Evolutionary conservation across 495 filamentous ascomycete genomes (phyloP), one percentile per base, ranked within the genome.

Genomic region (Chaetomium tenue): DNA sequence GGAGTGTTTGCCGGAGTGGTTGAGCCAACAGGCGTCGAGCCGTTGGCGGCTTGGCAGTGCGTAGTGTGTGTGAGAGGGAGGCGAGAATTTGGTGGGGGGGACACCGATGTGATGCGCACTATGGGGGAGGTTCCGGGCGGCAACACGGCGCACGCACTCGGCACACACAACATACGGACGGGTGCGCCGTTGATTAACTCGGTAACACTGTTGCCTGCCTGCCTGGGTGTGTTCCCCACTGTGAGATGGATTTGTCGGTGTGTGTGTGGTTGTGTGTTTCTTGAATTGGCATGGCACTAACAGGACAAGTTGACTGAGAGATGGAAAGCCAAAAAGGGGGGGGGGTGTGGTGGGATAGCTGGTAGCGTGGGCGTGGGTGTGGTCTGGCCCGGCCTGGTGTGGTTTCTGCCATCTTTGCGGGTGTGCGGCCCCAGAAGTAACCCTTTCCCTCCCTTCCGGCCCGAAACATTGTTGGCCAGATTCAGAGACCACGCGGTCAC

Each of bases 401-500:
- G 16, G 44, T 47, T 20, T 47, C 16, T 30, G 44, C n/a, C 9
- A 12, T 18, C 15, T 47, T 47, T 1, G n/a, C 46, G 46, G 18
- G 18, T 22, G 46, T 23, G 46, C 46, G 46, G 46, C 46, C 46
- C 46, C 18, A 50, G 18, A 20, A 20, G 16, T n/a, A 50, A 20
- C 46, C 20, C 20, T 23, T 23, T 23, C 46, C 46, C 16, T 50
- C 18, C 20, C 50, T 26, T 6, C 13, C 23, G 25, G 46, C 50
- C n/a, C 26, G 51, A 55, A 55, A 55, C 26, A 23, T n/a, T 2
- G 46, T 50, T 50, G 46, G 46, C 46, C 46, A 50, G 46, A 50
- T 23, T 11, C 46, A 23, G 46, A 44, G 40, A 44, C 16, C 40
- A 44, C 16, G 40, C 13, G 40, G 16, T 2, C 40, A 44, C 13